These are phyloP conservation scores for Exophiala aquamarina DNA, from an alignment of 2,329 filamentous ascomycete species.

Conservation along the genomic window DNA sequence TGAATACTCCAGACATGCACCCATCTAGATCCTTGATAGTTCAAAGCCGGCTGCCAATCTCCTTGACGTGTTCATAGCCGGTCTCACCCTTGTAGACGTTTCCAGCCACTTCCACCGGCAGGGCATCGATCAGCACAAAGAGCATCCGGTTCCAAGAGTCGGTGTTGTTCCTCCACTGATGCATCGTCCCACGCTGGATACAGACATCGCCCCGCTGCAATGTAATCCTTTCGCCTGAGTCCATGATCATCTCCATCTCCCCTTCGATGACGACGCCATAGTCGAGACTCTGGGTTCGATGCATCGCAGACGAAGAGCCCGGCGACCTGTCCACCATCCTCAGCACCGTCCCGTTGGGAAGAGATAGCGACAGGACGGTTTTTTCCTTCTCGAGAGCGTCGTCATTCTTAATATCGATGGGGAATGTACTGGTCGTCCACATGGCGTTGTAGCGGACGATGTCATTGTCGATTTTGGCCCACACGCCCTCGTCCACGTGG, in stretches of 20 bases:
- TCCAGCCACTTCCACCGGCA: conserved; percentile 13
- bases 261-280: conserved; percentile 57
- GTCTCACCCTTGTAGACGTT: conserved; percentile 5
- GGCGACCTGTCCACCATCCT: conserved; percentile 47
- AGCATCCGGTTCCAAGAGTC: conserved; percentile 19
- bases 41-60: conserved; percentile 7
- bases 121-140: conserved; percentile 19
- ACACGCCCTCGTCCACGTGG: conserved; percentile 7
- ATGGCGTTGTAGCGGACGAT: conserved; percentile 15
- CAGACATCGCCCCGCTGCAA: conserved; percentile 53
- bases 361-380: conserved; percentile 6
- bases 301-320: conserved; percentile 44
- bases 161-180: conserved; percentile 40
- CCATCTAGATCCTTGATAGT: too few relatives aligned
- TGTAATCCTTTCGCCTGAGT: conserved; percentile 47
- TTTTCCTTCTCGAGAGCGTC: conserved; percentile 8
- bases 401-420: conserved; percentile 13
- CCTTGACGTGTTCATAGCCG: conserved; percentile 13
- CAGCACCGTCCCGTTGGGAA: conserved; percentile 9
- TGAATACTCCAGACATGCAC: too few relatives aligned
- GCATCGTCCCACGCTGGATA: conserved; percentile 49
- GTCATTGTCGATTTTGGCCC: conserved; percentile 15
- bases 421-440: conserved; percentile 12
- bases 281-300: conserved; percentile 55
- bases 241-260: conserved; percentile 51